phyloP scores from a whole-genome alignment of 2,329 filamentous ascomycete species.

The Monosporascus sp. region DNA sequence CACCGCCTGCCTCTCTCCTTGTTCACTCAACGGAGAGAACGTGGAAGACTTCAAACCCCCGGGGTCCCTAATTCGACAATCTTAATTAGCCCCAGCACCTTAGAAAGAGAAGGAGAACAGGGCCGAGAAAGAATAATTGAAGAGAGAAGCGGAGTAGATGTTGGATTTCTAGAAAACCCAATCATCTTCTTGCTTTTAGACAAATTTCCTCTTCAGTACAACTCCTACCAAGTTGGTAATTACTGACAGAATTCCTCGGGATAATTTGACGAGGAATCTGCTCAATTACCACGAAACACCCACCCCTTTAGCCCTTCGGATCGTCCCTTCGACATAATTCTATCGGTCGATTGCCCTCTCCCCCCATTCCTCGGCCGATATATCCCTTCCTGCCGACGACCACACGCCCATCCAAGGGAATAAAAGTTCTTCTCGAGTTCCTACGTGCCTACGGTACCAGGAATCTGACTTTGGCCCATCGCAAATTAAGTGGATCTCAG shows the following conservation, averaged over 20 bases:
- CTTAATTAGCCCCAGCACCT: background rate
- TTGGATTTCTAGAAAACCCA: slow-evolving; percentile 3
- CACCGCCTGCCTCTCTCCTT: slow-evolving; percentile 40
- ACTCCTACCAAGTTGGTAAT: slow-evolving; percentile 16
- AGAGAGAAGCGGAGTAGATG: slow-evolving; percentile 17
- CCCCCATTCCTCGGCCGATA: slow-evolving; percentile 25
- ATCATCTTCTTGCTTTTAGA: slow-evolving; percentile 19
- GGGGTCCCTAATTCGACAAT: slow-evolving; percentile 3
- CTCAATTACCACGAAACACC: slow-evolving; percentile 1
- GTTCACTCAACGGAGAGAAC: slow-evolving; percentile 24
- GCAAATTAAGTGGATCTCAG: slow-evolving; percentile 24
- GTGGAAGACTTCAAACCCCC: slow-evolving; percentile 25
- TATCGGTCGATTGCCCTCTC: slow-evolving; percentile 5
- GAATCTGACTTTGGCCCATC: slow-evolving; percentile 29
- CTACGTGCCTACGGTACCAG: slow-evolving; percentile 24
- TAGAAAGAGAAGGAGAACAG: slow-evolving; percentile 6
- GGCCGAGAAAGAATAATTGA: slow-evolving; percentile 16
- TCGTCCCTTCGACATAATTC: background rate
- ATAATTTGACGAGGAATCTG: slow-evolving; percentile 1
- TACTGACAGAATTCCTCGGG: background rate
- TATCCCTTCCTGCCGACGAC: slow-evolving; percentile 11
- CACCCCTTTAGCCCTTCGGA: slow-evolving; percentile 1
- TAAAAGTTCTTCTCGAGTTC: slow-evolving; percentile 17
- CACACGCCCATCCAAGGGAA: slow-evolving; percentile 15
- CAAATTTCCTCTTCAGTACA: slow-evolving; percentile 16